Evolutionary conservation across 495 filamentous ascomycete species (phyloP), one percentile per base, ranked within the genome.

Genomic region (Delitschia confertaspora): DNA sequence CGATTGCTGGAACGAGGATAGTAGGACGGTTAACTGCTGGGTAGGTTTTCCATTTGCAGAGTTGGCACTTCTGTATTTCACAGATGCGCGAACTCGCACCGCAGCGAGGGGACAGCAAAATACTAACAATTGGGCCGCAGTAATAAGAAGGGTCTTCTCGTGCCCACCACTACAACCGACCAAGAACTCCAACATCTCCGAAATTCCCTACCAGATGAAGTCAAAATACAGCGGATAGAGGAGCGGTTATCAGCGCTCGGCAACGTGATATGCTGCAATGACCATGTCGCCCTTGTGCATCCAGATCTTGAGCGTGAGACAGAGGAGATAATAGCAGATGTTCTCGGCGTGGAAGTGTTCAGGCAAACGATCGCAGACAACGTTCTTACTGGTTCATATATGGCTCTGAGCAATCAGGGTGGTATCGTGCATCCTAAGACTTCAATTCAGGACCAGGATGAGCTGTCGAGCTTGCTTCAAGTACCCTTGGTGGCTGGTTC

Each of bases 401-500:
- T 95, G 85, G 72, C 84, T 34, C 75, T 98, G 41, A 88, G 82
- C 55, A 98, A 98, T 70, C 87, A 89, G 62, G 91, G 91, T 57
- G 93, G 93, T 3, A 79, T 98, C 52, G 93, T 98, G 26, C 93
- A 96, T 64, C 91, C 91, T 44, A 95, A 93, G 69, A 98, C 91
- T 27, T 80, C 74, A 41, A 88, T 96, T 63, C 84, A 93, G 61
- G 91, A 98, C 64, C 91, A 98, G 68, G 91, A 96, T 63, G 91
- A 98, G 70, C 81, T 98, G 49, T 87, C 80, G 49, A 86, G 80
- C 53, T 69, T 98, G 59, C 74, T 98, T 50, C 91, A 96, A 67
- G 88, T 98, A 35, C 91, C 91, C 7, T 76, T 98, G 2, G 91
- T 98, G 2, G 91, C 91, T 0, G 91, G 91, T 22, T 83, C 76